phyloP scores from a whole-genome alignment of 1,284 basidiomycete species.

The Bondarzewia mesenterica region DNA sequence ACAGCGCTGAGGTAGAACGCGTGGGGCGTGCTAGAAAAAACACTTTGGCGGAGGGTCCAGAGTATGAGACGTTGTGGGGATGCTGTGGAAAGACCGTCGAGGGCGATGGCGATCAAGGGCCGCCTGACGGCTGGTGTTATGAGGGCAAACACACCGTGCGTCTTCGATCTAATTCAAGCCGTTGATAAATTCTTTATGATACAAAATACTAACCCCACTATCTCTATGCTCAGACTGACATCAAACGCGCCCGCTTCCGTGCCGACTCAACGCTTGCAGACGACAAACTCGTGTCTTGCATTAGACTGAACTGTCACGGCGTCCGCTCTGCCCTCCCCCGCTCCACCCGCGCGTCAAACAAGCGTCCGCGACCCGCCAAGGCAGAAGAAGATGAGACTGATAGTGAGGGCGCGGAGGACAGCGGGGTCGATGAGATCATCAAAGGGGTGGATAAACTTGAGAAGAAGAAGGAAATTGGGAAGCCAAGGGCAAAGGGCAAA shows the following conservation, averaged over 20 bases:
- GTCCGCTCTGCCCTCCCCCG: constrained; percentile 27
- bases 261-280: constrained; percentile 59
- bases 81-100: constrained; percentile 65
- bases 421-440: constrained; percentile 25
- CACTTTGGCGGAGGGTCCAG: constrained; percentile 21
- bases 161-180: constrained; percentile 7
- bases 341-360: not conserved
- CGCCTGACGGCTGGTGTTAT: constrained; percentile 78
- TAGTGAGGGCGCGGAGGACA: constrained; percentile 23
- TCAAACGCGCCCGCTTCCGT: constrained; percentile 67
- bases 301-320: constrained; percentile 41
- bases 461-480: constrained; percentile 8
- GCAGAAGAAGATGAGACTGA: constrained; percentile 21
- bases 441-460: constrained; percentile 10
- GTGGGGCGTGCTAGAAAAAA: constrained; percentile 21
- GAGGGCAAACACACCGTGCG: constrained; percentile 70
- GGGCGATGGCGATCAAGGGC: constrained; percentile 70
- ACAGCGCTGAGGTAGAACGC: constrained; percentile 42
- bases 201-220: constrained; percentile 3
- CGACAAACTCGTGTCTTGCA: constrained; percentile 61
- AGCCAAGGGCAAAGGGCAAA: constrained; percentile 1
- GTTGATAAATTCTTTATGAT: not conserved
- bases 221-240: constrained; percentile 43
- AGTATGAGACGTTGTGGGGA: constrained; percentile 51
- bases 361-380: constrained; percentile 14